Evolutionary conservation across 441 rosid species (phyloP), one percentile per base, ranked within the genome.

Genomic region (Raphanus hybrid): DNA sequence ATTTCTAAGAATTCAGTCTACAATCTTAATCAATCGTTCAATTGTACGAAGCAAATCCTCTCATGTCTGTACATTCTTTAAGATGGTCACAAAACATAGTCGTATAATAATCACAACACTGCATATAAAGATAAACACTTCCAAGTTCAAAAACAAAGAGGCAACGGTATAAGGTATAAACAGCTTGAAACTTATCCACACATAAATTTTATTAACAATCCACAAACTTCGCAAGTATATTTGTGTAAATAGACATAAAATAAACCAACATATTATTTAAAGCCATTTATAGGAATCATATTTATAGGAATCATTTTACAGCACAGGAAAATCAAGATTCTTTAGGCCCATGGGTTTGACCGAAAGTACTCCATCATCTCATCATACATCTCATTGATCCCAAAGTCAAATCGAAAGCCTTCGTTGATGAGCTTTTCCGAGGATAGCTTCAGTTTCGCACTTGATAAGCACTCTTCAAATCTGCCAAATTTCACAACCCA

Each of bases 371-470:
- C 87, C 65, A 91, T 71, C 52, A 87, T 84, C 75, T 92, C 88
- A 80, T 92, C 99, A 82, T 87, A 92, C 16, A 88, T 84, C 69
- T 92, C 96, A 69, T 85, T 90, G 26, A 94, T 79, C 12, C 90
- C 89, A 82, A 80, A 82, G 80, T 92, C 85, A 82, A 86, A 92
- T 57, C 60, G 66, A 83, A 94, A 94, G 32, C 99, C 94, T 75
- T 88, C 94, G 1, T 65, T 82, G 39, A 80, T 62, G 5, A 94
- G 89, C 85, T 91, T 92, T 75, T 86, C 84, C 0, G 97, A 92
- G 9, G 97, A 89, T 8, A 92, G 20, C 14, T 18, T 69, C 82
- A 92, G 34, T 83, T 92, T 94, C 29, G 90, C 71, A 82, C 79
- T 81, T 35, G 84, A 69, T 15, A 92, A 93, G 39, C 88, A 73